phyloP scores from a whole-genome alignment of 768 basidiomycete genomes.

The Brasilioporus rufonigricans region DNA sequence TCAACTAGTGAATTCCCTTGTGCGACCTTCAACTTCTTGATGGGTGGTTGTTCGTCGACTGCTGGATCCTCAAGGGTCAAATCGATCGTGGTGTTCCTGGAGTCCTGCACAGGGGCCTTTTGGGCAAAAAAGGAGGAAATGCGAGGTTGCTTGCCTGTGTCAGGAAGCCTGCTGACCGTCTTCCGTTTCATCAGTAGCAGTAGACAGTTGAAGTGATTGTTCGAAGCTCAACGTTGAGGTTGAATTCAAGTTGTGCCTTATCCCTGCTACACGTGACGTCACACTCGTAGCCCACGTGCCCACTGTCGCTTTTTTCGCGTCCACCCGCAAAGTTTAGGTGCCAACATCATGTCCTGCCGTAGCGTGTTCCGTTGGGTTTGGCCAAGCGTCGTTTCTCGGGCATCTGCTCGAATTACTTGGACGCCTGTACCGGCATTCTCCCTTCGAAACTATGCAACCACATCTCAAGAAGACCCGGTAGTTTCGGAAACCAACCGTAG shows the following conservation, averaged over 20 bases:
- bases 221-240: not conserved
- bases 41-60: constrained; percentile 21
- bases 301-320: constrained; percentile 4
- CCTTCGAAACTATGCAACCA: constrained; percentile 13
- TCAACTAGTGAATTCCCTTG: constrained; percentile 27
- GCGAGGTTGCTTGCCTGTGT: constrained; percentile 29
- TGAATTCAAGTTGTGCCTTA: too few species aligned
- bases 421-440: not conserved
- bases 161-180: not conserved
- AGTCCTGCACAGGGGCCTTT: constrained; percentile 17
- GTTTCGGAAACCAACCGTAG: constrained; percentile 66
- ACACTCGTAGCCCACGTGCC: constrained; percentile 25
- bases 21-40: constrained; percentile 29
- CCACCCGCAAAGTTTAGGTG: not conserved
- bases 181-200: constrained; percentile 20
- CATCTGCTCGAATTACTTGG: not conserved
- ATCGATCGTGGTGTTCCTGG: constrained; percentile 43
- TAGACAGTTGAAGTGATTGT: not conserved
- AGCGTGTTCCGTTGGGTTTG: constrained; percentile 4
- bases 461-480: constrained; percentile 40
- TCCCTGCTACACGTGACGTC: constrained; percentile 23
- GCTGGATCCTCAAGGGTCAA: constrained; percentile 46
- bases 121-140: constrained; percentile 44
- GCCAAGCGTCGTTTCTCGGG: not conserved
- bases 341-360: constrained; percentile 10